Percentiles rank a stretch among this genome's conserved stretches.
phyloP scores from a whole-genome alignment of 192 early-diverging fungal species.

The Podochytrium sp. region DNA sequence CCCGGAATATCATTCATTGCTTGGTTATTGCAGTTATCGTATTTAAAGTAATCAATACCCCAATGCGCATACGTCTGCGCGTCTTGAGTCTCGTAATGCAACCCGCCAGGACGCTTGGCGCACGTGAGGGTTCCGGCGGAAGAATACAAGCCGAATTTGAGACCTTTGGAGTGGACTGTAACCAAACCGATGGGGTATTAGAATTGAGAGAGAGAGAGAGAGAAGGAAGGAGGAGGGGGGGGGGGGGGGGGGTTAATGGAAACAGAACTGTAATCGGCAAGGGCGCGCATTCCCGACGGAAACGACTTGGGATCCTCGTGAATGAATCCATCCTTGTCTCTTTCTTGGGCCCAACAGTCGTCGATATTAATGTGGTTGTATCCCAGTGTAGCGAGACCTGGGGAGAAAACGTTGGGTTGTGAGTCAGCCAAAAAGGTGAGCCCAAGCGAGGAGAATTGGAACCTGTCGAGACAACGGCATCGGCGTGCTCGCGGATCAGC shows the following conservation, averaged over 20 bases:
- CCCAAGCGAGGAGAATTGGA: background rate
- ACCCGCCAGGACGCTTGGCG: slow-evolving; percentile 51
- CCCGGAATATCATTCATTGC: slow-evolving; percentile 17
- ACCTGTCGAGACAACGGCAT: slow-evolving; percentile 46
- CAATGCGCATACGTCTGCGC: slow-evolving; percentile 54
- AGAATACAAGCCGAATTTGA: slow-evolving; percentile 49
- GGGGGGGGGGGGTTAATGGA: background rate
- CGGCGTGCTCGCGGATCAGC: slow-evolving; percentile 53
- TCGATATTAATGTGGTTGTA: slow-evolving; percentile 64
- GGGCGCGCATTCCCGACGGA: slow-evolving; percentile 55
- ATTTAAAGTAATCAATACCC: slow-evolving; percentile 67
- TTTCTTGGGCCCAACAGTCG: slow-evolving; percentile 60
- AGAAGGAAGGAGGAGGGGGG: too few relatives aligned
- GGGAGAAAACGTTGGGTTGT: too few relatives aligned
- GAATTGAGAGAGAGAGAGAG: too few relatives aligned
- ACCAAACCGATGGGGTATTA: background rate
- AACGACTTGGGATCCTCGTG: slow-evolving; percentile 50
- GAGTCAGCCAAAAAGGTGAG: background rate
- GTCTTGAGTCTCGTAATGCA: slow-evolving; percentile 52
- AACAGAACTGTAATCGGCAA: slow-evolving; percentile 43
- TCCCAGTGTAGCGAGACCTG: slow-evolving; percentile 44
- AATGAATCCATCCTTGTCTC: slow-evolving; percentile 32
- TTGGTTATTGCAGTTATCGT: slow-evolving; percentile 63
- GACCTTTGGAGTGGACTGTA: slow-evolving; percentile 51
- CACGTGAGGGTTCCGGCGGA: slow-evolving; percentile 58